Conservation (phyloP, 2,329 filamentous ascomycete genomes). For the Podosphaera xanthii region DNA sequence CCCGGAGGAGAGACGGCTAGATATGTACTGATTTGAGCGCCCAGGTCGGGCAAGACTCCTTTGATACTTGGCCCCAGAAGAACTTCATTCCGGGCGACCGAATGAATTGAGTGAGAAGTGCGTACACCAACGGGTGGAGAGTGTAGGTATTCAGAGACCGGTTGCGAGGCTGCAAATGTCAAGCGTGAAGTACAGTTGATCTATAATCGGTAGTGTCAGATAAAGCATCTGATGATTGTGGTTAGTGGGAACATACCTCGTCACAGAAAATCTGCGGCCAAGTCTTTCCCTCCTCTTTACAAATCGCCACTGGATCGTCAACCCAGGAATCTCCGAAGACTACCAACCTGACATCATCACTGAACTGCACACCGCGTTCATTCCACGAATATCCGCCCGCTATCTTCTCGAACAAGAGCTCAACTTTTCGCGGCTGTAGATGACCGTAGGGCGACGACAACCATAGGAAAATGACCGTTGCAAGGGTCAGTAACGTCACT, state of each 20-base stretch:
- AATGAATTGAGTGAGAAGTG: conserved; percentile 9
- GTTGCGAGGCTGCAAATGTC: conserved; percentile 13
- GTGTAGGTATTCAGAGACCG: conserved; percentile 6
- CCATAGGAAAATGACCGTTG: conserved; percentile 8
- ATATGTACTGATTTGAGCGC: conserved; percentile 11
- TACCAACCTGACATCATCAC: conserved; percentile 9
- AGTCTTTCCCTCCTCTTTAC: conserved; percentile 9
- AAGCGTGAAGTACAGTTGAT: conserved; percentile 13
- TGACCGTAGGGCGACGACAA: conserved; percentile 5
- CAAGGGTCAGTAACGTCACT: conserved; percentile 8
- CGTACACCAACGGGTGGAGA: conserved; percentile 10
- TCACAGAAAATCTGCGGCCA: conserved; percentile 14
- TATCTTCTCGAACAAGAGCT: conserved; percentile 6
- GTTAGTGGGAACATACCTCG: conserved; percentile 8
- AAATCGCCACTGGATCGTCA: conserved; percentile 7
- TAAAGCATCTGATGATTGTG: neutral
- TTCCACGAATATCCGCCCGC: conserved; percentile 9
- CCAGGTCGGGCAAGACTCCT: conserved; percentile 11
- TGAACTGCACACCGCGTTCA: conserved; percentile 1
- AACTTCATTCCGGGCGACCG: conserved; percentile 1
- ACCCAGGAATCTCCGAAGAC: conserved; percentile 16
- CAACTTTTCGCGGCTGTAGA: conserved; percentile 9
- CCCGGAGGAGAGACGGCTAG: conserved; percentile 8
- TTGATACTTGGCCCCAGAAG: neutral
- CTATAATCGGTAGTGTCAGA: conserved; percentile 5